Evolutionary conservation across 441 rosid genomes (phyloP).

Genomic region (Geranium incanum): DNA sequence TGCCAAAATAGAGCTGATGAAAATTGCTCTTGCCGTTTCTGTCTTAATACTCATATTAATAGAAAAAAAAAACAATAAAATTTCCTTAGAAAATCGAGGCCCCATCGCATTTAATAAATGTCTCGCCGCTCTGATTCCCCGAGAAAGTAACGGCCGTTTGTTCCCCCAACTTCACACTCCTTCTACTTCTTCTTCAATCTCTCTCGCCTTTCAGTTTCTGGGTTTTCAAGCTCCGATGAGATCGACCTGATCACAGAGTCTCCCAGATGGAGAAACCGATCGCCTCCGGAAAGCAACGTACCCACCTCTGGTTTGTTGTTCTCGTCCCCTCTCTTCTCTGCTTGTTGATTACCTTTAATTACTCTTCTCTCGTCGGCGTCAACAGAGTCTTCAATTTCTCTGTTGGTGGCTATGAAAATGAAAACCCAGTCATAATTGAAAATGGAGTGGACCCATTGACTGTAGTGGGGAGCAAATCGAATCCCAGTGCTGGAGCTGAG

Average conservation of each 20-base stretch:
- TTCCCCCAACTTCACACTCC: not conserved
- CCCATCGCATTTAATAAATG: not conserved
- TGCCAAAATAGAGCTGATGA: no score
- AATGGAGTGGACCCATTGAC: not conserved
- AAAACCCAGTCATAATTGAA: not conserved
- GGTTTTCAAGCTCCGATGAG: not conserved
- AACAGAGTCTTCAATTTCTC: not conserved
- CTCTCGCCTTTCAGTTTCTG: not conserved
- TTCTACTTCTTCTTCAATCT: not conserved
- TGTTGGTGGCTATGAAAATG: not conserved
- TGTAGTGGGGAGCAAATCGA: not conserved
- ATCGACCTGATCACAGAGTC: not conserved
- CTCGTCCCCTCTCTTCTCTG: not conserved
- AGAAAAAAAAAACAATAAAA: no score
- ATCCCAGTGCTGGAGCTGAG: not conserved
- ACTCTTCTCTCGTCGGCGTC: not conserved
- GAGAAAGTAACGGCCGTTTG: not conserved
- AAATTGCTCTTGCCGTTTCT: not conserved
- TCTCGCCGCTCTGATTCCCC: not conserved
- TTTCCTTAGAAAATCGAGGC: not conserved
- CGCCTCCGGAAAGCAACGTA: not conserved
- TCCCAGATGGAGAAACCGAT: not conserved
- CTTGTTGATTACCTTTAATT: not conserved
- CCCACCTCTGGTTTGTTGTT: conserved; percentile 1
- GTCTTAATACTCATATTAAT: not conserved